These are phyloP conservation scores for Luzula sylvatica DNA, from an alignment of 176 grass and related monocot genomes.

Conservation along the genomic window DNA sequence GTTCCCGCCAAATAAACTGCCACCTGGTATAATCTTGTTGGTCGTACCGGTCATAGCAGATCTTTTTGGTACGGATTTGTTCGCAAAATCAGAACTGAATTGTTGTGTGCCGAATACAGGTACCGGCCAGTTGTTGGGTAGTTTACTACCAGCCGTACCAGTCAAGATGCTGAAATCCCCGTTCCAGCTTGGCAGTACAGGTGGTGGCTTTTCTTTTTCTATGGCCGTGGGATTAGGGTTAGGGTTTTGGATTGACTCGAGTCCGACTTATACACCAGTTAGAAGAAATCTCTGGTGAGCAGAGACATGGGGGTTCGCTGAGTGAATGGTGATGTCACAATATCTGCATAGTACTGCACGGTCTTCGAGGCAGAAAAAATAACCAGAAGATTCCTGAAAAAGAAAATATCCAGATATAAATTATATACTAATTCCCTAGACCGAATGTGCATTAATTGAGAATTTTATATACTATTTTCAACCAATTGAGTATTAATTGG, in stretches of 20 bases:
- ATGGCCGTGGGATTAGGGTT: not conserved
- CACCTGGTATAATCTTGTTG: not conserved
- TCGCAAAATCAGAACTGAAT: constrained; percentile 12
- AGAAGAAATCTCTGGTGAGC: constrained; percentile 78
- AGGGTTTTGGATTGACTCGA: constrained; percentile 4
- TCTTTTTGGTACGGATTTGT: not conserved
- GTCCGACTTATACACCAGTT: constrained; percentile 86
- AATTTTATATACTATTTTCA: not conserved
- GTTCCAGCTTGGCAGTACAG: constrained; percentile 20
- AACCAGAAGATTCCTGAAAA: constrained; percentile 69
- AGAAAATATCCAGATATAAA: not conserved
- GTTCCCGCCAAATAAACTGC: constrained; percentile 12
- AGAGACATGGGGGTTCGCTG: constrained; percentile 67
- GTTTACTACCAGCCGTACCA: constrained; percentile 19
- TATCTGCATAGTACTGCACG: constrained; percentile 70
- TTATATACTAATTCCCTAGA: not conserved
- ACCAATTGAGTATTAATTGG: not conserved
- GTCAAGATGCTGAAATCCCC: constrained; percentile 23
- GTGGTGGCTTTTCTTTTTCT: not conserved
- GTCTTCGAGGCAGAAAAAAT: constrained; percentile 97
- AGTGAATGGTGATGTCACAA: constrained; percentile 82
- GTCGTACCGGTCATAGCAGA: not conserved
- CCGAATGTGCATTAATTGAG: not conserved
- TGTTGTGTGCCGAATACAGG: constrained; percentile 37
- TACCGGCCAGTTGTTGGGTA: constrained; percentile 30